Percentiles rank a stretch among this genome's conserved stretches.
These are phyloP conservation scores for Leccinum subtestaceum DNA, from an alignment of 768 basidiomycete species.

Conservation along the genomic window DNA sequence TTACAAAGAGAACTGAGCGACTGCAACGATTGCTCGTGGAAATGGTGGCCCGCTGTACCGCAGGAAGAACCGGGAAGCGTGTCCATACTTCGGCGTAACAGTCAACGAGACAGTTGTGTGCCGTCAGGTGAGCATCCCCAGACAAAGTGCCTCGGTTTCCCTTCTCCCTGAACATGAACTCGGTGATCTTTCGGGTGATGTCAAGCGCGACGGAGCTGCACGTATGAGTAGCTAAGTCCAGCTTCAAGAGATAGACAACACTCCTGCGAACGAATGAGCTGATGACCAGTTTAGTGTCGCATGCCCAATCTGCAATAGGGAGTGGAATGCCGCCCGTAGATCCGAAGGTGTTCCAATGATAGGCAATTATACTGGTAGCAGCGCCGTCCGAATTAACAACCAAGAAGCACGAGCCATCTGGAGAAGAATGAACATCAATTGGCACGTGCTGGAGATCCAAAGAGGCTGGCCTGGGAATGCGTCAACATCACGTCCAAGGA, in stretches of 20 bases:
- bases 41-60: slow-evolving; percentile 44
- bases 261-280: slow-evolving; percentile 46
- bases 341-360: slow-evolving; percentile 61
- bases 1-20: slow-evolving; percentile 44
- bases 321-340: slow-evolving; percentile 43
- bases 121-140: slow-evolving; percentile 21
- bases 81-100: slow-evolving; percentile 58
- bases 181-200: slow-evolving; percentile 54
- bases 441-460: slow-evolving; percentile 39
- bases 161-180: slow-evolving; percentile 55
- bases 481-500: not conserved
- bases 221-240: slow-evolving; percentile 33
- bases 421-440: slow-evolving; percentile 40
- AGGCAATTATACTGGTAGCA: slow-evolving; percentile 32
- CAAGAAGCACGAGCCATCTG: slow-evolving; percentile 56
- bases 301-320: slow-evolving; percentile 28
- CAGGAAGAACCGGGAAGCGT: slow-evolving; percentile 55
- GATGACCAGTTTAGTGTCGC: slow-evolving; percentile 29
- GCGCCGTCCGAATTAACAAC: slow-evolving; percentile 25
- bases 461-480: slow-evolving; percentile 40
- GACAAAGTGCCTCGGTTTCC: slow-evolving; percentile 23
- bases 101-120: slow-evolving; percentile 51
- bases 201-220: slow-evolving; percentile 47
- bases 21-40: slow-evolving; percentile 31
- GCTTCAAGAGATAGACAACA: slow-evolving; percentile 42